Evolutionary conservation across 2,329 filamentous ascomycete species (phyloP), one percentile per base, ranked within the genome.

Genomic region (Pseudocercospora ulei): DNA sequence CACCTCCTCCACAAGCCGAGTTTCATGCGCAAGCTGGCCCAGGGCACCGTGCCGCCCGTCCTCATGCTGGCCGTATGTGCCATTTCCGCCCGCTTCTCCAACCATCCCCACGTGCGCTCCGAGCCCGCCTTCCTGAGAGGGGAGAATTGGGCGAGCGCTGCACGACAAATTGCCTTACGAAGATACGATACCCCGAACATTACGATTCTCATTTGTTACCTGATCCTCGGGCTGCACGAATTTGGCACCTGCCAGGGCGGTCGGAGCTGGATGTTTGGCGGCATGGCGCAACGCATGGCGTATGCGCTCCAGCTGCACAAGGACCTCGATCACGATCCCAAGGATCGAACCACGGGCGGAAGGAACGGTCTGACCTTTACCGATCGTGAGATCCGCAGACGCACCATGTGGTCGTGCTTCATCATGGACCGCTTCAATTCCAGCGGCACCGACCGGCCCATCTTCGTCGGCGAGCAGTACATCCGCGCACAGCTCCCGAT

Each of bases 361-460:
- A 49, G 48, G 30, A 48, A 43, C n/a, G 53, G 52, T 30, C 55
- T 60, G 27, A 94, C 85, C 57, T 90, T 90, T 51, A 85, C 87
- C 9, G 90, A 96, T 59, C 80, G 85, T 17, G 90, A 98, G 60
- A 95, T 96, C 38, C 75, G 90, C 44, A 71, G 90, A 50, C 75
- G 90, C 40, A 90, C 86, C 2, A 96, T 98, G 88, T 98, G 90
- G 90, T 83, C 87, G 7, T 96, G 88, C 58, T 94, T 94, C 56
- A 63, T 95, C 40, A 95, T 96, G 87, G 90, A 98, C 59, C 78
- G 88, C 0, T 95, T 95, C 67, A 95, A 92, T 62, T 95, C 88
- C 0, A 95, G 87, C 1, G 88, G 90, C 1, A 92, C 85, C 2
- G 87, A 95, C 54, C 74, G 88, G 23, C 90, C 90, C 12, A 83